Evolutionary conservation across 169 alveolate genomes (phyloP).

Genomic region (Plasmodium cynomolgi): DNA sequence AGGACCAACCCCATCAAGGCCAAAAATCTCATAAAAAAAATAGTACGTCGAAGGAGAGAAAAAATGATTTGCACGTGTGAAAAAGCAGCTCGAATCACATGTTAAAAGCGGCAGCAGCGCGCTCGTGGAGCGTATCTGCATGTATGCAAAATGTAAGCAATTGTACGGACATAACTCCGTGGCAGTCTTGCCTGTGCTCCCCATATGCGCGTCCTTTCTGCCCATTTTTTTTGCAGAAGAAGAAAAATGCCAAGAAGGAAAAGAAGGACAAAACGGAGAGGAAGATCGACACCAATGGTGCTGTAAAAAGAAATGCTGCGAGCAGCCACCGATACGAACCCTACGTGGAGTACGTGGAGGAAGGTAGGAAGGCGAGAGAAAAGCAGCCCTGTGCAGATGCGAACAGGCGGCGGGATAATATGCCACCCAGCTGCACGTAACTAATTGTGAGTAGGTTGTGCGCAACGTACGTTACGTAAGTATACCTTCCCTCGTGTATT

Average conservation of each 20-base stretch:
- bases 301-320: background rate
- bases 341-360: conserved; percentile 66
- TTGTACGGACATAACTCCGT: background rate
- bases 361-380: conserved; percentile 5
- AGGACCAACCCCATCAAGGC: conserved; percentile 79
- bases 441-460: background rate
- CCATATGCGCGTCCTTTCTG: background rate
- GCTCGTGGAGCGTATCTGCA: background rate
- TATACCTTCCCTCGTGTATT: background rate
- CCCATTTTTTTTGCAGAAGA: conserved; percentile 29
- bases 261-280: conserved; percentile 32
- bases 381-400: background rate
- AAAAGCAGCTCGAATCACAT: conserved; percentile 27
- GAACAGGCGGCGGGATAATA: background rate
- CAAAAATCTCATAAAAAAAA: conserved; percentile 79
- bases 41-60: conserved; percentile 18
- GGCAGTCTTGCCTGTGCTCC: background rate
- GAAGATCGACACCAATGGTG: background rate
- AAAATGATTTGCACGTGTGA: background rate
- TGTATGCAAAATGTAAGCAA: background rate
- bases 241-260: conserved; percentile 52
- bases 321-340: background rate
- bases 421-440: background rate
- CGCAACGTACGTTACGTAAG: too few relatives aligned
- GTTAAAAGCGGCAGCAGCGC: background rate